These are phyloP conservation scores for Lepiota subincarnata DNA, from an alignment of 768 basidiomycete genomes.

Conservation along the genomic window DNA sequence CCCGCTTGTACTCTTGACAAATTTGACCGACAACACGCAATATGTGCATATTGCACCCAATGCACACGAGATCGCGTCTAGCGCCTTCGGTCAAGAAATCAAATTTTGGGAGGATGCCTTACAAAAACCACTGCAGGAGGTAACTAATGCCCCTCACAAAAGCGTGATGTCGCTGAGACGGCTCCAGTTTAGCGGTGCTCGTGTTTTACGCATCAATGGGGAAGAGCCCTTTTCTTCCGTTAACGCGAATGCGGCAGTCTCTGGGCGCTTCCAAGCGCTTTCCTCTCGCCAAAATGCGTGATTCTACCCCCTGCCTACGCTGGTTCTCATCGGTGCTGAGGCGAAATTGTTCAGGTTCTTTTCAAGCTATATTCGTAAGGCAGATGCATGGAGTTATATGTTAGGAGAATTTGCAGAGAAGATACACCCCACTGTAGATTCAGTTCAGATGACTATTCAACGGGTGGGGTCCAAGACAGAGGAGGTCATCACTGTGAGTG, in stretches of 20 bases:
- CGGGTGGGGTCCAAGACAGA: slow-evolving; percentile 28
- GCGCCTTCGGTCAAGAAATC: slow-evolving; percentile 48
- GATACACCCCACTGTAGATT: slow-evolving; percentile 47
- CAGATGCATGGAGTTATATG: slow-evolving; percentile 36
- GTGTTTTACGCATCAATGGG: slow-evolving; percentile 51
- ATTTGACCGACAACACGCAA: slow-evolving; percentile 35
- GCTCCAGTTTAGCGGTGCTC: slow-evolving; percentile 42
- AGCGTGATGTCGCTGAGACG: slow-evolving; percentile 18
- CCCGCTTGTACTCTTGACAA: slow-evolving; percentile 46
- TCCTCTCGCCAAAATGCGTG: slow-evolving; percentile 47
- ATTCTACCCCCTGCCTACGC: slow-evolving; percentile 6
- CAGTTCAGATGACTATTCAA: slow-evolving; percentile 43
- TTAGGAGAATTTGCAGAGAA: slow-evolving; percentile 56
- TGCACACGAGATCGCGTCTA: slow-evolving; percentile 47
- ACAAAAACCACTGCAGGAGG: slow-evolving; percentile 39
- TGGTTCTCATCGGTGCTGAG: too few relatives aligned
- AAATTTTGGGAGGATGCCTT: slow-evolving; percentile 52
- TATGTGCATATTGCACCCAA: slow-evolving; percentile 49
- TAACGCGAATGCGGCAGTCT: slow-evolving; percentile 47
- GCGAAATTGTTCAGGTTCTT: slow-evolving; percentile 32
- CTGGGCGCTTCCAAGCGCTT: slow-evolving; percentile 50
- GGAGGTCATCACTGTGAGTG: slow-evolving; percentile 43
- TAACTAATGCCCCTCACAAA: slow-evolving; percentile 33
- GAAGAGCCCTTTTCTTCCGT: slow-evolving; percentile 48
- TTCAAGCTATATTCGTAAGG: slow-evolving; percentile 36